Evolutionary conservation across 2,329 filamentous ascomycete species (phyloP).

Genomic region (Pyrenophora tritici-repentis): DNA sequence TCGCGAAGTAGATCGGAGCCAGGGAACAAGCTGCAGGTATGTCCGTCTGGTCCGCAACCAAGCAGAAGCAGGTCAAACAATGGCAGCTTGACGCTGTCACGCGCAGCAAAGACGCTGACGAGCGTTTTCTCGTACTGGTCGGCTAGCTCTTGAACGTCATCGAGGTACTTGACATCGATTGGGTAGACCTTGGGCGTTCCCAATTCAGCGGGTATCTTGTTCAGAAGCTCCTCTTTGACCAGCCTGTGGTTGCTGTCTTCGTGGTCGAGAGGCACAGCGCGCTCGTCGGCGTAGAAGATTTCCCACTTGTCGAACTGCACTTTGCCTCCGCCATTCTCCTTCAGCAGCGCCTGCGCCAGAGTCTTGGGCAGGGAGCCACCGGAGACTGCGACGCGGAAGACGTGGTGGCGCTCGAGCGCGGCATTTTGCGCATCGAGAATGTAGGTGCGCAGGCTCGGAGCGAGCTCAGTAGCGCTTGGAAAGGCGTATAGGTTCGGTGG

Average conservation of each 20-base stretch:
- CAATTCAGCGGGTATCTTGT: constrained; percentile 76
- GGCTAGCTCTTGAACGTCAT: constrained; percentile 88
- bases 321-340: constrained; percentile 62
- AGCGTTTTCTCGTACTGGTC: constrained; percentile 91
- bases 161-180: constrained; percentile 71
- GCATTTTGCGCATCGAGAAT: constrained; percentile 80
- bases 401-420: constrained; percentile 76
- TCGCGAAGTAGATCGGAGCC: constrained; percentile 86
- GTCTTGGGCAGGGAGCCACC: constrained; percentile 91
- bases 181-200: constrained; percentile 75
- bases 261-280: constrained; percentile 88
- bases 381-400: constrained; percentile 91
- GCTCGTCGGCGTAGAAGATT: constrained; percentile 98
- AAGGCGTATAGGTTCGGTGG: constrained; percentile 77
- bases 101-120: constrained; percentile 82
- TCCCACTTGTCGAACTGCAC: constrained; percentile 88
- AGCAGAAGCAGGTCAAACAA: constrained; percentile 94
- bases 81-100: constrained; percentile 91
- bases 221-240: constrained; percentile 82
- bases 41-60: constrained; percentile 92
- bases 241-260: constrained; percentile 92
- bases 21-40: constrained; percentile 96
- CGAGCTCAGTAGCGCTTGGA: constrained; percentile 69
- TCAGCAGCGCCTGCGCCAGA: constrained; percentile 81
- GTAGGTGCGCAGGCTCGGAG: constrained; percentile 77